Conservation (phyloP, 768 basidiomycete species). For the Mycena rebaudengoi region DNA sequence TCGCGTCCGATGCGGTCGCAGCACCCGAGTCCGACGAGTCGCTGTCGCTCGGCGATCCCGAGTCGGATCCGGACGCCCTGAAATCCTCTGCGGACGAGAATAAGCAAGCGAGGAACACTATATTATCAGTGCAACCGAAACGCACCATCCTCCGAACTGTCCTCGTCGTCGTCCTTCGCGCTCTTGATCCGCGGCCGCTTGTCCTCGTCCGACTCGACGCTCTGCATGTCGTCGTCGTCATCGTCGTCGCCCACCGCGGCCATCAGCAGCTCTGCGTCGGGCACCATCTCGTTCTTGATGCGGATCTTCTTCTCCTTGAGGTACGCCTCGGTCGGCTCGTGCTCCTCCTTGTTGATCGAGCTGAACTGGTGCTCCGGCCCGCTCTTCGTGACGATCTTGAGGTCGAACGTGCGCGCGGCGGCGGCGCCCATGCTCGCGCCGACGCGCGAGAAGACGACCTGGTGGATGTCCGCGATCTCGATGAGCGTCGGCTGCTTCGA, state of each 20-base stretch:
- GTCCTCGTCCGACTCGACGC: slow-evolving; percentile 78
- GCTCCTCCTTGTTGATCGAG: slow-evolving; percentile 95
- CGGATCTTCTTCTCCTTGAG: slow-evolving; percentile 91
- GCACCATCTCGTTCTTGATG: slow-evolving; percentile 94
- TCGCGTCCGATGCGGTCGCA: slow-evolving; percentile 85
- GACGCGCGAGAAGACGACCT: slow-evolving; percentile 92
- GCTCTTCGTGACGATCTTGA: slow-evolving; percentile 86
- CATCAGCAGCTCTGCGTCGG: slow-evolving; percentile 83
- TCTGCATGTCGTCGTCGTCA: slow-evolving; percentile 84
- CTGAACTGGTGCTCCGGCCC: slow-evolving; percentile 91
- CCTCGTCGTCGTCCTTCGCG: slow-evolving; percentile 73
- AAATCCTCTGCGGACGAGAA: slow-evolving; percentile 77
- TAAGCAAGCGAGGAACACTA: background rate
- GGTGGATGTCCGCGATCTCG: slow-evolving; percentile 89
- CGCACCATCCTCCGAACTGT: slow-evolving; percentile 78
- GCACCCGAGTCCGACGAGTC: slow-evolving; percentile 77
- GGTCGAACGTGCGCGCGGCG: slow-evolving; percentile 92
- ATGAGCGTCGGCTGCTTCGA: slow-evolving; percentile 94
- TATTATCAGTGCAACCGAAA: background rate
- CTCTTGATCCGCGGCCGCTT: slow-evolving; percentile 60
- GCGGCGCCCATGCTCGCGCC: slow-evolving; percentile 87
- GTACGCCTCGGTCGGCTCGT: slow-evolving; percentile 85
- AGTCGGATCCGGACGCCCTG: slow-evolving; percentile 83
- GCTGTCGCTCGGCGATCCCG: slow-evolving; percentile 84
- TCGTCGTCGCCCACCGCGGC: slow-evolving; percentile 76